Percentiles rank a stretch among this genome's conserved stretches.
These are phyloP conservation scores for Nematocida ironsii DNA, from an alignment of 371 early-diverging fungal species.

Conservation along the genomic window DNA sequence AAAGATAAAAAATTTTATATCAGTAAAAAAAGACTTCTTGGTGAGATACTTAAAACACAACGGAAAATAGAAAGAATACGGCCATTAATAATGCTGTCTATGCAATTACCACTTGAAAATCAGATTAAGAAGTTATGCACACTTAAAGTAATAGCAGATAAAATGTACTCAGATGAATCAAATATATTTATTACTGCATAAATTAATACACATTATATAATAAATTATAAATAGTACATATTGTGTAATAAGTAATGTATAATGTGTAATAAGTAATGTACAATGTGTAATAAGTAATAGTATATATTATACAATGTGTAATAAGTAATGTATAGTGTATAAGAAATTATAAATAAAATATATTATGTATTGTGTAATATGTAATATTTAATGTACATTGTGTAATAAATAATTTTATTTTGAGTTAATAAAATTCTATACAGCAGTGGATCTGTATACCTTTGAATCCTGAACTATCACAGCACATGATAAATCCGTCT, in stretches of 20 bases:
- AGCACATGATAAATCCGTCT: too few relatives aligned
- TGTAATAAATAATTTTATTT: background rate
- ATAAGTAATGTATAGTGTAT: too few relatives aligned
- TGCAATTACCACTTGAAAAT: conserved; percentile 21
- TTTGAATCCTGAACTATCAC: background rate
- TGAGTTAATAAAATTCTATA: background rate
- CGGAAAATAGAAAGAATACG: conserved; percentile 31
- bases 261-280: too few relatives aligned
- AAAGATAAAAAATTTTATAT: conserved; percentile 5
- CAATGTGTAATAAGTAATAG: too few relatives aligned
- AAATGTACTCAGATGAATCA: conserved; percentile 1
- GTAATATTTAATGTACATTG: too few relatives aligned
- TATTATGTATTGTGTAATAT: too few relatives aligned
- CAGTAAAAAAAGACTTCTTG: conserved; percentile 42
- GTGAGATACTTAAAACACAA: conserved; percentile 56
- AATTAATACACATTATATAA: background rate
- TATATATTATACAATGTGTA: too few relatives aligned
- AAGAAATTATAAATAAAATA: background rate
- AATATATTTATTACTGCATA: background rate
- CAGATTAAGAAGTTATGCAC: conserved; percentile 44
- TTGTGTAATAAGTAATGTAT: too few relatives aligned
- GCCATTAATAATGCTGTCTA: background rate
- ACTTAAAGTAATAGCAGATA: conserved; percentile 51
- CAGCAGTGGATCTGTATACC: background rate
- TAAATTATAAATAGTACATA: too few relatives aligned